phyloP scores from a whole-genome alignment of 768 basidiomycete genomes.

The Clitopilus hobsonii region DNA sequence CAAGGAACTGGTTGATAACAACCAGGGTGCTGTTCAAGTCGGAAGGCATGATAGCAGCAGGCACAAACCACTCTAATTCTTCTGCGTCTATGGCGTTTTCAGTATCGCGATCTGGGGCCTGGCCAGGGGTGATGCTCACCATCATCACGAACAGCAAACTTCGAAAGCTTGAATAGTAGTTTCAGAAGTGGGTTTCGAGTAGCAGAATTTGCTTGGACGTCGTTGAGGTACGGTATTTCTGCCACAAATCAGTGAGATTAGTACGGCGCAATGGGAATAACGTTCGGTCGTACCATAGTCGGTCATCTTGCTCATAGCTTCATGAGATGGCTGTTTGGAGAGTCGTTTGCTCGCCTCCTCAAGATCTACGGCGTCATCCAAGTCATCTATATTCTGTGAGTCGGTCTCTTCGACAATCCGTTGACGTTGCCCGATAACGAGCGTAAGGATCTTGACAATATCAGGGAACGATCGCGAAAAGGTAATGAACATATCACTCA shows the following conservation, averaged over 20 bases:
- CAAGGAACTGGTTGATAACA: conserved; percentile 82
- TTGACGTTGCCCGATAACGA: conserved; percentile 56
- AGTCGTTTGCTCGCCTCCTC: conserved; percentile 13
- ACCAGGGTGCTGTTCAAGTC: conserved; percentile 65
- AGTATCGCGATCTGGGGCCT: conserved; percentile 2
- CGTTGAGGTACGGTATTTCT: conserved; percentile 75
- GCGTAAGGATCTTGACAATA: conserved; percentile 47
- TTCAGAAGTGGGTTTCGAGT: conserved; percentile 78
- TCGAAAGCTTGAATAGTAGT: conserved; percentile 76
- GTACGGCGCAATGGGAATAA: not conserved
- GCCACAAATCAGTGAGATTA: conserved; percentile 2
- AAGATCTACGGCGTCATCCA: conserved; percentile 22
- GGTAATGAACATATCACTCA: conserved; percentile 30
- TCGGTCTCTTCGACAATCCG: conserved; percentile 56
- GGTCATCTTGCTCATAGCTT: conserved; percentile 62
- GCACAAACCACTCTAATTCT: conserved; percentile 84
- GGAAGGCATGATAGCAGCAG: conserved; percentile 60
- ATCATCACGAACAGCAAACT: conserved; percentile 64
- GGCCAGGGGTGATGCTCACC: conserved; percentile 34
- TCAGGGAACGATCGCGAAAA: not conserved
- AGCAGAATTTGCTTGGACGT: conserved; percentile 73
- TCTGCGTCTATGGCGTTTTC: conserved; percentile 43
- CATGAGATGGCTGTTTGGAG: conserved; percentile 52
- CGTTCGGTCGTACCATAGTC: conserved; percentile 64
- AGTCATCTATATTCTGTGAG: conserved; percentile 26